These are phyloP conservation scores for Tricholoma flavovirens DNA, from an alignment of 768 basidiomycete species.

Conservation along the genomic window DNA sequence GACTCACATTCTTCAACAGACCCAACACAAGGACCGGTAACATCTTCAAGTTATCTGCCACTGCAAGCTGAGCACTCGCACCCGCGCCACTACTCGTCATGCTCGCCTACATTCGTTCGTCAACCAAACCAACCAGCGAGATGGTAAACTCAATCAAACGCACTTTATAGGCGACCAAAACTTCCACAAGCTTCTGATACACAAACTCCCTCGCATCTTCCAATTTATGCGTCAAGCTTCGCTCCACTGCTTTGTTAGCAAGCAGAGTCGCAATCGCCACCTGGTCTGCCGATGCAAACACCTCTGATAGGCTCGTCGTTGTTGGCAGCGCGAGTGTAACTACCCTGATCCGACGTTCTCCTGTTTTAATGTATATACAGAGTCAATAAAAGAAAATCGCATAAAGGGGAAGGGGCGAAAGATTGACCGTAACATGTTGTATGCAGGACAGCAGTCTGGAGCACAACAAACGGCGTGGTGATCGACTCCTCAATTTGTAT, in stretches of 20 bases:
- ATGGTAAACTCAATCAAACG: not conserved
- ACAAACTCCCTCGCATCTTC: slow-evolving; percentile 88
- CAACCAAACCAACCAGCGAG: not conserved
- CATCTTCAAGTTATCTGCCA: slow-evolving; percentile 93
- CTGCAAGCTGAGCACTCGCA: slow-evolving; percentile 88
- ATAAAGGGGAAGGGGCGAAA: not conserved
- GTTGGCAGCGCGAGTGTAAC: slow-evolving; percentile 85
- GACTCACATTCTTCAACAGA: slow-evolving; percentile 84
- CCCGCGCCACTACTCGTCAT: slow-evolving; percentile 94
- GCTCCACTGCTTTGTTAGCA: slow-evolving; percentile 91
- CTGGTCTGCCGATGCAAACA: slow-evolving; percentile 89
- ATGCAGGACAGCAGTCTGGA: slow-evolving; percentile 93
- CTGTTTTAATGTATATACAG: slow-evolving; percentile 19
- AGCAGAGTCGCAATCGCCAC: slow-evolving; percentile 78
- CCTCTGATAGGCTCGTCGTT: slow-evolving; percentile 80
- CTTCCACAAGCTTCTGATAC: slow-evolving; percentile 77
- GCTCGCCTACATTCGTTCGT: slow-evolving; percentile 39
- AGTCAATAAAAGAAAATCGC: not conserved
- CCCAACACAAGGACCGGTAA: slow-evolving; percentile 87
- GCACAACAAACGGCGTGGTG: slow-evolving; percentile 83
- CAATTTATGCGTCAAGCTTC: slow-evolving; percentile 75
- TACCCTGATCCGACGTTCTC: slow-evolving; percentile 87
- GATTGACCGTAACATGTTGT: slow-evolving; percentile 81
- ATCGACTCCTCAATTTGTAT: slow-evolving; percentile 93
- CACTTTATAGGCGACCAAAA: slow-evolving; percentile 79